phyloP scores from a whole-genome alignment of 352 stramenopile species.

The Globisporangium spinosum region DNA sequence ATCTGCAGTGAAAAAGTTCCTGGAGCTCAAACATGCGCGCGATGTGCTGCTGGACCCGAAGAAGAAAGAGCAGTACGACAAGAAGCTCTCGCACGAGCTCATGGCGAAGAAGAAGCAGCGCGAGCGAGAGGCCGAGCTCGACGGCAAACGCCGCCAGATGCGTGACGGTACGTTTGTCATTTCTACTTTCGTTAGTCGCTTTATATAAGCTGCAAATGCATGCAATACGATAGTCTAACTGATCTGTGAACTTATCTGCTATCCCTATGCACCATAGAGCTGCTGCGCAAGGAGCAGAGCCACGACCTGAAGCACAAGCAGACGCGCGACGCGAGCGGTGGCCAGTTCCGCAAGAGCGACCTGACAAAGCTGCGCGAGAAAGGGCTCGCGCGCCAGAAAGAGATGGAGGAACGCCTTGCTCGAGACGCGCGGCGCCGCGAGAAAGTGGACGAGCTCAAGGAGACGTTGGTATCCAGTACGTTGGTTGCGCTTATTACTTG shows the following conservation, averaged over 20 bases:
- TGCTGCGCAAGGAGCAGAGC: slow-evolving; percentile 55
- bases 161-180: slow-evolving; percentile 37
- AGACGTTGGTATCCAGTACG: slow-evolving; percentile 11
- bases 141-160: slow-evolving; percentile 59
- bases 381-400: slow-evolving; percentile 42
- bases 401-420: slow-evolving; percentile 46
- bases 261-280: slow-evolving; percentile 30
- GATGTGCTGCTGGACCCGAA: slow-evolving; percentile 75
- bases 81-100: slow-evolving; percentile 61
- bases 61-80: slow-evolving; percentile 81
- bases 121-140: slow-evolving; percentile 55
- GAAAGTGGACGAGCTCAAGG: slow-evolving; percentile 32
- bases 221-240: not conserved
- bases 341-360: slow-evolving; percentile 37
- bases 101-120: slow-evolving; percentile 64
- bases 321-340: slow-evolving; percentile 10
- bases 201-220: not conserved
- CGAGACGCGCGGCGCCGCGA: slow-evolving; percentile 37
- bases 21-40: slow-evolving; percentile 74
- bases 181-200: not conserved
- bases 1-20: slow-evolving; percentile 69
- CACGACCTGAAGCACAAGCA: slow-evolving; percentile 39
- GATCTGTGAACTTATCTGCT: not conserved
- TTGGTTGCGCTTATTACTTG: not conserved
- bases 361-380: slow-evolving; percentile 56